phyloP scores from a whole-genome alignment of 805 yeast species.

The Monosporozyma unispora region DNA sequence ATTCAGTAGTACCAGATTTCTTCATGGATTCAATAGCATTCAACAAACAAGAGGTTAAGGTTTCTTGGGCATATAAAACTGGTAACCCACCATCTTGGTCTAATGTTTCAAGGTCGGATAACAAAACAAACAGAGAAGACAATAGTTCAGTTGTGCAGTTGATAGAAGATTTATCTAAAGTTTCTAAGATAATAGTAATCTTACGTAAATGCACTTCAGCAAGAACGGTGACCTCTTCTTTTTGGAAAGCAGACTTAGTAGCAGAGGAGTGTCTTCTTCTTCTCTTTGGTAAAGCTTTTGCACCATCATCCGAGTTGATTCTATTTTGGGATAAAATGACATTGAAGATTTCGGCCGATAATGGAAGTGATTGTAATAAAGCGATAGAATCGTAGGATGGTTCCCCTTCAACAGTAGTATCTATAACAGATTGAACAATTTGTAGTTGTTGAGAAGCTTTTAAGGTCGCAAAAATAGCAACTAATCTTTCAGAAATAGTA shows the following conservation, averaged over 20 bases:
- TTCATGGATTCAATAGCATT: constrained; percentile 53
- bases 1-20: constrained; percentile 37
- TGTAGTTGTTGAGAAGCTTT: constrained; percentile 49
- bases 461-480: constrained; percentile 47
- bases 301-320: constrained; percentile 38
- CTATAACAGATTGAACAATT: constrained; percentile 52
- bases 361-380: constrained; percentile 43
- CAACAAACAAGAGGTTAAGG: constrained; percentile 78
- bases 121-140: constrained; percentile 46
- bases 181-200: constrained; percentile 70
- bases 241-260: constrained; percentile 63
- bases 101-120: constrained; percentile 71
- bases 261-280: constrained; percentile 79
- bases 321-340: constrained; percentile 51
- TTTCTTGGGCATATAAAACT: constrained; percentile 83
- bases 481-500: constrained; percentile 42
- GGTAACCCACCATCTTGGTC: constrained; percentile 90
- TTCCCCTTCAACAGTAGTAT: constrained; percentile 38
- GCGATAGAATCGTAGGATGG: constrained; percentile 45
- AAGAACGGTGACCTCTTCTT: constrained; percentile 57
- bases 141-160: constrained; percentile 37
- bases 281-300: constrained; percentile 44
- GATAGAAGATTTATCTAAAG: constrained; percentile 46
- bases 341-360: constrained; percentile 50
- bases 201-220: constrained; percentile 75